Base-by-base conservation (phyloP, 768 basidiomycete species). In the Tricholoma sp. region DNA sequence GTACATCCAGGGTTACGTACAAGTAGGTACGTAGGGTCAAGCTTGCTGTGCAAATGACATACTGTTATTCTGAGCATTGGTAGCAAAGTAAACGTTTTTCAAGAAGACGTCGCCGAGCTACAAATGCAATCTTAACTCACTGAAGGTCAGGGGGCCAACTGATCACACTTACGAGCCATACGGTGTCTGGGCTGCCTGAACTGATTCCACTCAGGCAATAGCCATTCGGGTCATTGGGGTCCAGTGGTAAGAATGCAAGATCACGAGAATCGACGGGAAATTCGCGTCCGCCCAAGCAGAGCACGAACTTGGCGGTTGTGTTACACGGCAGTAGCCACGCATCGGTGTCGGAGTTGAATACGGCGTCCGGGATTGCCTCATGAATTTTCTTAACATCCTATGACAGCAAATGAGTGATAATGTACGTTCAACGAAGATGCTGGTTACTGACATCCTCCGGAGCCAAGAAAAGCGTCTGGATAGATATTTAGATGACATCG, bases 311-410 rank as follows among this genome's bases (percentile, higher is more conserved):
- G 11, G 80, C 77, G 12, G 79, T 80, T 24, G 77, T 24, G 24
- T 24, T 83, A 71, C 89, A 91, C 1, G 89, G 87, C 52, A 91
- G 73, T 9, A 76, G 83, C 76, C 77, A 88, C 69, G 61, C 75
- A 70, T 64, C 76, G 6, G 72, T 72, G 61, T 81, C 76, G 29
- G 73, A 76, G 24, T 24, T 4, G 24, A 24, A 24, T 4, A 24
- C 24, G 24, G 24, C 24, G 24, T 24, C 86, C 0, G 81, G 76
- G 61, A 88, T 85, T 10, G 68, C 66, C 15, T 69, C 61, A 64
- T 89, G 83, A 52, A 91, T 74, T 0, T 76, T 73, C 2, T 70
- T 71, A 33, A 82, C 84, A 59, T 89, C 88, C 58, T 73, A 44
- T 10, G 53, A 36, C 17, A 24, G 12, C 12, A 29, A 52, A 44